These are phyloP conservation scores for Leishmania lainsoni DNA, from an alignment of 208 protist species.

Conservation along the genomic window DNA sequence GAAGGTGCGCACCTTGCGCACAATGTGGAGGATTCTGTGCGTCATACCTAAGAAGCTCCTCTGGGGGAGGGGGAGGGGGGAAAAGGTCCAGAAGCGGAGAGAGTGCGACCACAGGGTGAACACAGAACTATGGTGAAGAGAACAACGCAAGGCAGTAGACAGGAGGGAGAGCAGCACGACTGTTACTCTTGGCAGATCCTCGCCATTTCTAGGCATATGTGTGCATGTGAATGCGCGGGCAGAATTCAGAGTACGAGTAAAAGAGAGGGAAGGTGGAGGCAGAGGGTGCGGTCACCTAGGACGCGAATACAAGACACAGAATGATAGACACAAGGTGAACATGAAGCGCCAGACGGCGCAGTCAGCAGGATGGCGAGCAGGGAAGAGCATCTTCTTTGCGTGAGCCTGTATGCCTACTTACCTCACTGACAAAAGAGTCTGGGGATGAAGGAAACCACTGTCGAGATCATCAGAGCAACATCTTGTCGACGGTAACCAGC, in stretches of 20 bases:
- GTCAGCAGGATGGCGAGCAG: neutral
- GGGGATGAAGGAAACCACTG: neutral
- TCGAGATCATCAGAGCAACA: neutral
- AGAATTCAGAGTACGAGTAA: neutral
- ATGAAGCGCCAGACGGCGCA: neutral
- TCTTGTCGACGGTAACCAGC: neutral
- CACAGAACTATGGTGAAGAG: neutral
- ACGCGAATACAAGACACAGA: neutral
- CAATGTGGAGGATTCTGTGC: constrained; percentile 24
- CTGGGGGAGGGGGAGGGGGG: neutral
- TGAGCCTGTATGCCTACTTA: neutral
- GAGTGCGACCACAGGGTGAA: neutral
- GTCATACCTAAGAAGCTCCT: constrained; percentile 11
- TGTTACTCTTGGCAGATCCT: neutral
- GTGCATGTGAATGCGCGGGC: neutral
- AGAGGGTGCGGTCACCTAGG: neutral
- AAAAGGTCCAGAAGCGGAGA: neutral
- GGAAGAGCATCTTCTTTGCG: neutral
- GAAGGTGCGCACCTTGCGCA: constrained; percentile 59
- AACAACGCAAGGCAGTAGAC: neutral
- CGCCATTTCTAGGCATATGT: neutral
- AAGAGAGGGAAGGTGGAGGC: neutral
- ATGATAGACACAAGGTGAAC: neutral
- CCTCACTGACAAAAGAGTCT: neutral
- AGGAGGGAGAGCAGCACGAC: neutral